These are phyloP conservation scores for Galium porrigens DNA, from an alignment of 305 asterid species.

Conservation along the genomic window DNA sequence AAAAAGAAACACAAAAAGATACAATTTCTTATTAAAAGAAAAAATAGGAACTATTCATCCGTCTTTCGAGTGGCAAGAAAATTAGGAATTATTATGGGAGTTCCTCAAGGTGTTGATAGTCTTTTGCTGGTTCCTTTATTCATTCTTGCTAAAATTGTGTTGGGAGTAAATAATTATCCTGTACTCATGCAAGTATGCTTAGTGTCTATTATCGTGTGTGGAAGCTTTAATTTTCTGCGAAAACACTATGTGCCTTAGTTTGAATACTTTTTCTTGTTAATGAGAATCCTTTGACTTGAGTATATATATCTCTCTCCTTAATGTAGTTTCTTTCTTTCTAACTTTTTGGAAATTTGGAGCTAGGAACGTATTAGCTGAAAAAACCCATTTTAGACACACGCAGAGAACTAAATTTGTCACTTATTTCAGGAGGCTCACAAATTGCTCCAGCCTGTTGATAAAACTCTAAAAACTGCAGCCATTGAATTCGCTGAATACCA, in stretches of 20 bases:
- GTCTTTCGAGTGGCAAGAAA: background rate
- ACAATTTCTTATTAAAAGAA: background rate
- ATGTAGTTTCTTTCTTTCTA: background rate
- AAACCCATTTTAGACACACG: background rate
- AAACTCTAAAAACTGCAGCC: constrained; percentile 62
- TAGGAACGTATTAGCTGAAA: background rate
- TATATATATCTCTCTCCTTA: background rate
- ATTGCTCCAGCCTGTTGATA: constrained; percentile 75
- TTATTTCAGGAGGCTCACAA: constrained; percentile 75
- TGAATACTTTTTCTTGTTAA: background rate
- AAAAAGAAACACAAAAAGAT: background rate
- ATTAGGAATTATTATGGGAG: background rate
- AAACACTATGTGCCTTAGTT: background rate
- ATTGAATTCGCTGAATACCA: constrained; percentile 83
- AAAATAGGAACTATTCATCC: background rate
- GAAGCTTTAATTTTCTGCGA: background rate
- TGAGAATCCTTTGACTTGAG: background rate
- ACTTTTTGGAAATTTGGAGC: background rate
- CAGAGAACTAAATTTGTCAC: constrained; percentile 2
- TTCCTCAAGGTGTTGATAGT: background rate
- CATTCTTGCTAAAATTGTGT: background rate
- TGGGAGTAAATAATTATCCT: background rate
- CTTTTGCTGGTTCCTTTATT: background rate
- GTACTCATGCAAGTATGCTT: background rate
- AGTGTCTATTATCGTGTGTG: background rate